Base-by-base conservation (phyloP, 805 yeast genomes). In the Hanseniaspora thailandica region DNA sequence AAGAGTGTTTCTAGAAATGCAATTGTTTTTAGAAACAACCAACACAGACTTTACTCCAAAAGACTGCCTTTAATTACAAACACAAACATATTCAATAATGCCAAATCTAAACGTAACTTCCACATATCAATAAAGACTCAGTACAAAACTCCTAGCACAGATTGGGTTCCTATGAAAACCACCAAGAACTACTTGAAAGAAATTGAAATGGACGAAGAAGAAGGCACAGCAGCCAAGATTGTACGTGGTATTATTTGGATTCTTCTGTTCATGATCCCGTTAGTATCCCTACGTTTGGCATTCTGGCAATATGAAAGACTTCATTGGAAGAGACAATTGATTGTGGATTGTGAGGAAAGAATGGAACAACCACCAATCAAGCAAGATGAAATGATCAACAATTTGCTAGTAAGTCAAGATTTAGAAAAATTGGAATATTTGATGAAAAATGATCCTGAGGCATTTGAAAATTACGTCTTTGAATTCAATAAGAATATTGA, bases 271-370 rank as follows among this genome's bases (percentile, higher is more conserved):
- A 77, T 90, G 20, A 90, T 94, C 82, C 98, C 98, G 0, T 73
- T 88, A 1, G 74, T 88, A 2, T 79, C 96, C 10, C 85, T 90
- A 64, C 82, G 81, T 45, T 70, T 93, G 43, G 98, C 97, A 1
- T 77, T 88, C 54, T 93, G 98, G 98, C 98, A 93, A 69, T 80
- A 86, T 45, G 72, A 78, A 60, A 74, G 98, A 58, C 69, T 93
- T 47, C 73, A 77, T 56, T 93, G 98, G 98, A 93, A 93, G 66
- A 84, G 81, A 23, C 77, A 81, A 57, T 72, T 93, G 57, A 84
- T 93, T 56, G 82, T 94, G 3, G 76, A 77, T 20, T 81, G 90
- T 61, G 97, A 93, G 65, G 87, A 86, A 61, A 71, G 89, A 57
- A 69, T 93, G 59, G 82, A 82, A 5, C 68, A 90, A 31, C 97